A percentile compares a stretch with the other conserved stretches of the same genome.
These are phyloP conservation scores for Arachis stenosperma DNA, from an alignment of 306 rosid species.

Conservation along the genomic window DNA sequence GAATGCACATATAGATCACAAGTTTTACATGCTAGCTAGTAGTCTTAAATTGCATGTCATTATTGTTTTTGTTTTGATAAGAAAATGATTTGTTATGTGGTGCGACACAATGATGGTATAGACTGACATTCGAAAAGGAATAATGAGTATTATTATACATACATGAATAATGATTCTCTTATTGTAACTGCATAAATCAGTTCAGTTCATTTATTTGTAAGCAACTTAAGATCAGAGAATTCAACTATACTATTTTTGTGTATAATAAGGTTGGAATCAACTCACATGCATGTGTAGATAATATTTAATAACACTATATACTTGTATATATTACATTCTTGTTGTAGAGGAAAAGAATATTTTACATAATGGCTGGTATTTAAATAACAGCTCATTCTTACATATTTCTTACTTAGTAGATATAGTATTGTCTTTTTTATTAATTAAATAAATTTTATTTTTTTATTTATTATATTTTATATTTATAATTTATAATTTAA, in stretches of 20 bases:
- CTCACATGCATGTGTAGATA: neutral
- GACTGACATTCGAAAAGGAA: slow-evolving; percentile 26
- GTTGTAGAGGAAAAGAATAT: neutral
- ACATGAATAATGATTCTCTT: slow-evolving; percentile 23
- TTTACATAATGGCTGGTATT: neutral
- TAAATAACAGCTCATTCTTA: too few relatives aligned
- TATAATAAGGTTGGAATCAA: neutral
- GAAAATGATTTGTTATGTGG: slow-evolving; percentile 3
- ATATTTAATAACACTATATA: neutral
- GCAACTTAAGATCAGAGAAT: too few relatives aligned
- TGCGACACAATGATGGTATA: slow-evolving; percentile 45
- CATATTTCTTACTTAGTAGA: too few relatives aligned
- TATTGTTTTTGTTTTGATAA: too few relatives aligned
- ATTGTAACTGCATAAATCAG: slow-evolving; percentile 24
- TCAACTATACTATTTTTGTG: neutral
- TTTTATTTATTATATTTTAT: too few relatives aligned
- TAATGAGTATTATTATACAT: slow-evolving; percentile 1
- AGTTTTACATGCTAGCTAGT: too few relatives aligned
- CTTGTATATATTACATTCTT: neutral
- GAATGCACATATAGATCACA: too few relatives aligned
- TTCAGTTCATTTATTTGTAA: slow-evolving; percentile 6
- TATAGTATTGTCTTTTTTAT: too few relatives aligned
- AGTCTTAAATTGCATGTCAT: too few relatives aligned
- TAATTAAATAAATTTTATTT: too few relatives aligned
- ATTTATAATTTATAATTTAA: too few relatives aligned